phyloP scores from a whole-genome alignment of 495 filamentous ascomycete genomes.

The Trichoderma virens region DNA sequence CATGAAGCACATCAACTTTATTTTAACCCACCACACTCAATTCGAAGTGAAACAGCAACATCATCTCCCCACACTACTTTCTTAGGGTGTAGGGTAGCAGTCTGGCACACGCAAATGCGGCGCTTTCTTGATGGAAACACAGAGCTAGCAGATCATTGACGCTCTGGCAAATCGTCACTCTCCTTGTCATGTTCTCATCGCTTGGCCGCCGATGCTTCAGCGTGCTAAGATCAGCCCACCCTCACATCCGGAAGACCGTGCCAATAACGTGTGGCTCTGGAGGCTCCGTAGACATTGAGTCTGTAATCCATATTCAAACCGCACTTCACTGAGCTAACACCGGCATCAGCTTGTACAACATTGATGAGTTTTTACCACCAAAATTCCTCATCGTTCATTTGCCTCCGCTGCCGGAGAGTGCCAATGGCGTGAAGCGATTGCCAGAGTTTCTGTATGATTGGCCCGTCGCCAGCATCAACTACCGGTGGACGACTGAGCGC shows the following conservation, averaged over 20 bases:
- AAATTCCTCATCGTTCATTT: neutral
- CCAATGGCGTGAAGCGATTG: neutral
- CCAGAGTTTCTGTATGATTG: conserved; percentile 2
- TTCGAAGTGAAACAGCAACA: no score
- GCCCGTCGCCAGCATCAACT: conserved; percentile 10
- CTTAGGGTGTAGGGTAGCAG: no score
- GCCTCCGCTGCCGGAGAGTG: neutral
- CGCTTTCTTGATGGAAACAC: neutral
- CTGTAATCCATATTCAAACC: neutral
- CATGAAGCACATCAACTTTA: no score
- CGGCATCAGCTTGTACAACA: neutral
- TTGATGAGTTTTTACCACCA: neutral
- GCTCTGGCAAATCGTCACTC: conserved; percentile 14
- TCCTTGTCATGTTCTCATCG: conserved; percentile 9
- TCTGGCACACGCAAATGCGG: no score
- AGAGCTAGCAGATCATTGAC: neutral
- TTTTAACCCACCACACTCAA: no score
- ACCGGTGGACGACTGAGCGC: conserved; percentile 1
- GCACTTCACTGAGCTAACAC: neutral
- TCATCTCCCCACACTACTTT: no score
- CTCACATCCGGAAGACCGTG: neutral
- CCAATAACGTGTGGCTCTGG: neutral
- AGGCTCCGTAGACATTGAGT: neutral
- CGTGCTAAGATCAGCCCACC: neutral
- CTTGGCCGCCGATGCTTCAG: neutral